Percentiles rank a stretch among this genome's conserved stretches.
Evolutionary conservation across 108 stramenopile species (phyloP).

Genomic region (Stephanodiscus minutulus): DNA sequence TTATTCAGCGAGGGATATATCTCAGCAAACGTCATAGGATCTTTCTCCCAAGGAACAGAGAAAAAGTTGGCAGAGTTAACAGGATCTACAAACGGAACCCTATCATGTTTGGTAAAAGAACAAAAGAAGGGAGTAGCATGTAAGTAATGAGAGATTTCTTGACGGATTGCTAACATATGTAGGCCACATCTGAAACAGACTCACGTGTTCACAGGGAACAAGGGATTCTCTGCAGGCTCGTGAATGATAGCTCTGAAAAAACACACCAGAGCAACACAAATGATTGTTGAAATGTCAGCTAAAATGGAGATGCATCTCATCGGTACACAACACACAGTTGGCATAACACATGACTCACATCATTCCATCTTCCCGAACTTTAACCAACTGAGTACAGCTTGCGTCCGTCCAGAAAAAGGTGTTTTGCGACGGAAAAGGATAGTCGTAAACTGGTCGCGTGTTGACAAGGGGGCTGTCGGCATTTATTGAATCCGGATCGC

Average conservation of each 20-base stretch:
- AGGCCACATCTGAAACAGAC: not conserved
- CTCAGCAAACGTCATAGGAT: conserved; percentile 17
- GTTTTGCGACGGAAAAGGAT: conserved; percentile 22
- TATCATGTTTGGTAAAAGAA: not conserved
- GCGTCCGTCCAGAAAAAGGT: conserved; percentile 46
- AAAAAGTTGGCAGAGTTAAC: conserved; percentile 24
- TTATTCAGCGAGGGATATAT: conserved; percentile 41
- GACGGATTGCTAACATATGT: no score
- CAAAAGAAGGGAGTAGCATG: no score
- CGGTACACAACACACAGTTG: no score
- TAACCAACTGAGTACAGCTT: conserved; percentile 27
- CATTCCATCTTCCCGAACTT: conserved; percentile 37
- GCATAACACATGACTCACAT: conserved; percentile 2
- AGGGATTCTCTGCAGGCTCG: conserved; percentile 9
- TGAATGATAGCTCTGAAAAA: conserved; percentile 26
- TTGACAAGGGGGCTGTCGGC: conserved; percentile 33
- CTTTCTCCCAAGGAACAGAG: conserved; percentile 31
- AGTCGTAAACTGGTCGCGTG: conserved; percentile 9
- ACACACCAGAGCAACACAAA: no score
- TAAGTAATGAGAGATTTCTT: not conserved
- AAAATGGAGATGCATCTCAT: no score
- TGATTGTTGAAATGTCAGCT: no score
- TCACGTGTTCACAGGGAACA: conserved; percentile 1
- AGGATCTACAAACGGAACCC: conserved; percentile 33
- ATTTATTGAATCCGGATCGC: conserved; percentile 19